These are phyloP conservation scores for Coprinopsis cinerea DNA, from an alignment of 768 basidiomycete species.

Conservation along the genomic window DNA sequence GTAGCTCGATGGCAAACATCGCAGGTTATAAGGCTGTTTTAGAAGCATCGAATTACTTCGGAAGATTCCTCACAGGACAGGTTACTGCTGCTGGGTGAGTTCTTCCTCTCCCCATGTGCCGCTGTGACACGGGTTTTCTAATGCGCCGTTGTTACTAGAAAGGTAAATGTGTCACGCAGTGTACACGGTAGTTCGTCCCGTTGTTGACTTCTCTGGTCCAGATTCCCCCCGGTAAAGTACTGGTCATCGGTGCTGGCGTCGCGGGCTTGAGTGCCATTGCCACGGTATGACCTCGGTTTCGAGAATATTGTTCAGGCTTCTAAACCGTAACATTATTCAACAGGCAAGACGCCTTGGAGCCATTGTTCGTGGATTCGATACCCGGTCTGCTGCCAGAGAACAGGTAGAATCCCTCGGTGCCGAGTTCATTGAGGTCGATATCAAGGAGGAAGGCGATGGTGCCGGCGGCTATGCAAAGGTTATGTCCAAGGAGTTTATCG, in stretches of 20 bases:
- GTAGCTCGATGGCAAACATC: conserved; percentile 89
- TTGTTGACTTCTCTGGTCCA: conserved; percentile 21
- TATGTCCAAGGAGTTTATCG: conserved; percentile 88
- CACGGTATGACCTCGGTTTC: conserved; percentile 40
- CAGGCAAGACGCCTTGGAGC: conserved; percentile 81
- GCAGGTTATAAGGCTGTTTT: conserved; percentile 91
- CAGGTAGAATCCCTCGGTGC: conserved; percentile 88
- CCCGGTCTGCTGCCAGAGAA: conserved; percentile 78
- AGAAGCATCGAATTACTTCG: conserved; percentile 87
- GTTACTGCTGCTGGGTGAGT: conserved; percentile 85
- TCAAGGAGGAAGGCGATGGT: conserved; percentile 79
- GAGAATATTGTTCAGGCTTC: conserved; percentile 1
- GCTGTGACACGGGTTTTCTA: neutral
- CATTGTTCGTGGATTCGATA: conserved; percentile 85
- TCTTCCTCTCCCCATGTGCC: neutral
- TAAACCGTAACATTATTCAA: neutral
- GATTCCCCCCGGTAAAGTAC: conserved; percentile 83
- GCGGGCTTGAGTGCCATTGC: conserved; percentile 86
- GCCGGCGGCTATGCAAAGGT: conserved; percentile 84
- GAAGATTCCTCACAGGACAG: conserved; percentile 85
- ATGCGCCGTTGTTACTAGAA: conserved; percentile 18
- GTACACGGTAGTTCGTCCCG: neutral
- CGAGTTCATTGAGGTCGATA: conserved; percentile 78
- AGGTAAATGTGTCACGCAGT: too few relatives aligned
- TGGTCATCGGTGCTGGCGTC: conserved; percentile 86